A percentile compares a stretch with the other conserved stretches of the same genome.
Conservation (phyloP, 2,329 filamentous ascomycete genomes). For the Venturia nashicola region DNA sequence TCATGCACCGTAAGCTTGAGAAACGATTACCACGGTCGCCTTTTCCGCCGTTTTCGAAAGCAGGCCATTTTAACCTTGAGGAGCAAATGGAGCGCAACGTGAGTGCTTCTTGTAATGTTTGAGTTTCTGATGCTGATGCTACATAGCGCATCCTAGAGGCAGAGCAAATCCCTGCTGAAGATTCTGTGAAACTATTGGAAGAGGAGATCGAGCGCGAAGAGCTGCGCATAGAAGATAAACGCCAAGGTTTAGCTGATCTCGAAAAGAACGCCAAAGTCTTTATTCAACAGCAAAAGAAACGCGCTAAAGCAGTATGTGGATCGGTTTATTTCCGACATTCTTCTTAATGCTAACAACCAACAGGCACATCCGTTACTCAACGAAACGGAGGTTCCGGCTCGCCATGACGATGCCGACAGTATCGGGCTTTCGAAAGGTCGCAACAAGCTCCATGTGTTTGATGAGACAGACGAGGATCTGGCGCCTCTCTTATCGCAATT, state of each 20-base stretch:
- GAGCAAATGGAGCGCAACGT: constrained; percentile 47
- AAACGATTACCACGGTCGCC: constrained; percentile 48
- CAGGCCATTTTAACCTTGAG: constrained; percentile 51
- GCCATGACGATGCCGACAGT: neutral
- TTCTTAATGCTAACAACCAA: neutral
- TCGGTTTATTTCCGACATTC: neutral
- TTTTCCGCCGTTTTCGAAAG: constrained; percentile 47
- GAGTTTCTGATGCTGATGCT: constrained; percentile 2
- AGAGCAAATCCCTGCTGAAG: constrained; percentile 49
- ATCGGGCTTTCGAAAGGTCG: constrained; percentile 1
- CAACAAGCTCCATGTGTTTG: constrained; percentile 8
- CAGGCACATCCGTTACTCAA: constrained; percentile 6
- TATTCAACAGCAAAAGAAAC: constrained; percentile 40
- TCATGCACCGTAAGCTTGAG: constrained; percentile 43
- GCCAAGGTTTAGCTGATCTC: constrained; percentile 37
- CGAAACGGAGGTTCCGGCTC: neutral
- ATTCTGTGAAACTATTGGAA: constrained; percentile 49
- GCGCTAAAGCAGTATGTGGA: constrained; percentile 18
- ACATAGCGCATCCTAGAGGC: constrained; percentile 36
- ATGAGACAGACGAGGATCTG: constrained; percentile 20
- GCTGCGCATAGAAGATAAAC: constrained; percentile 43
- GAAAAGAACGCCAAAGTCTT: constrained; percentile 46
- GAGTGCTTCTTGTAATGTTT: constrained; percentile 9
- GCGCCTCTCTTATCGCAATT: constrained; percentile 24
- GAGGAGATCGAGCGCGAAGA: constrained; percentile 47